Conservation (phyloP, 2,329 filamentous ascomycete species). For the Dothistroma septosporum region DNA sequence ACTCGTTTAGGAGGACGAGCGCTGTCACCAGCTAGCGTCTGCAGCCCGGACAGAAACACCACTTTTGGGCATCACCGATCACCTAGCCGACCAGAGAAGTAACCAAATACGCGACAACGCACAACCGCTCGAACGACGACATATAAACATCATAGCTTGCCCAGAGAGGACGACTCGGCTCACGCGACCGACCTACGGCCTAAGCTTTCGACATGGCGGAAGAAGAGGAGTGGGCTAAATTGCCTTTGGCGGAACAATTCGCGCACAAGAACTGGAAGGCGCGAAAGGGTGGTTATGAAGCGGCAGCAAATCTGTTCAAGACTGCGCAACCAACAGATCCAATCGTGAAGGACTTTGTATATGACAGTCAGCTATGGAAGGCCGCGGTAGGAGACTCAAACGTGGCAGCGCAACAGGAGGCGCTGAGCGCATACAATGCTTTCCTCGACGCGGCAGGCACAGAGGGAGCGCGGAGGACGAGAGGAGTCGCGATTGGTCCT, state of each 20-base stretch:
- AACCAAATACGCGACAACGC: neutral
- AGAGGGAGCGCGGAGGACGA: conserved; percentile 64
- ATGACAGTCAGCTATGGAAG: conserved; percentile 85
- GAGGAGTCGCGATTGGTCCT: conserved; percentile 67
- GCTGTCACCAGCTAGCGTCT: neutral
- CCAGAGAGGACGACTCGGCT: neutral
- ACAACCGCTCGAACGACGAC: neutral
- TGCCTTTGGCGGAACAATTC: conserved; percentile 76
- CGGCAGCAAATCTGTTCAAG: conserved; percentile 81
- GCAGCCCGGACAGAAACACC: neutral
- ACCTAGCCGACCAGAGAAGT: conserved; percentile 6
- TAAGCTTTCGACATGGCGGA: conserved; percentile 62
- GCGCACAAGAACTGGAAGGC: conserved; percentile 97
- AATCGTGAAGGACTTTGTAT: conserved; percentile 79
- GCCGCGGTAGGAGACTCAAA: conserved; percentile 89
- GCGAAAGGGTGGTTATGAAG: conserved; percentile 90
- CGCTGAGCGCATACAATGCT: conserved; percentile 77
- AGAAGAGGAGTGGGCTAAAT: conserved; percentile 76
- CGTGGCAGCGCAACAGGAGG: conserved; percentile 93
- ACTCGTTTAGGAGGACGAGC: neutral
- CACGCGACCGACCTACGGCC: neutral
- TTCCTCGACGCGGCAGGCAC: conserved; percentile 88
- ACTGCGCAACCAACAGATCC: conserved; percentile 78
- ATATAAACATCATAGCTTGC: neutral
- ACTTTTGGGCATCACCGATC: conserved; percentile 5